phyloP scores from a whole-genome alignment of 768 basidiomycete genomes.

The Hygrocybe punicea region DNA sequence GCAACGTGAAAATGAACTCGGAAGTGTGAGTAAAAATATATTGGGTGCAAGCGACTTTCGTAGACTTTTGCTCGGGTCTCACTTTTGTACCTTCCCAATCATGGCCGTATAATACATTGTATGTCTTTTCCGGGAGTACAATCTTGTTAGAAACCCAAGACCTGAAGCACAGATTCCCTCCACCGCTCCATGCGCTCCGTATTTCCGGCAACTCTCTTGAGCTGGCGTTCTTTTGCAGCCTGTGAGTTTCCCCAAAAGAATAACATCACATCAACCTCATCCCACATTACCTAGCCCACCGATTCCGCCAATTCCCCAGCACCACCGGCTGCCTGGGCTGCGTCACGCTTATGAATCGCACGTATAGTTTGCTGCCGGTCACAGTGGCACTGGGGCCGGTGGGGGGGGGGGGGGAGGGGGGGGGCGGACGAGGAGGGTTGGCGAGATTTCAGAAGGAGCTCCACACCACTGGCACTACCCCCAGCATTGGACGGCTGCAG shows the following conservation, averaged over 20 bases:
- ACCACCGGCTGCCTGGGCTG: slow-evolving; percentile 1
- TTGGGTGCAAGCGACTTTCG: no score
- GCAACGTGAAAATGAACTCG: no score
- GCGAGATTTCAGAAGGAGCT: slow-evolving; percentile 10
- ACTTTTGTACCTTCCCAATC: no score
- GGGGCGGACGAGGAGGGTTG: slow-evolving; percentile 22
- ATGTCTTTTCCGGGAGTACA: no score
- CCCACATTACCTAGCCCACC: slow-evolving; percentile 12
- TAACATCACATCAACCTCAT: slow-evolving; percentile 25
- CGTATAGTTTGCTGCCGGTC: no score
- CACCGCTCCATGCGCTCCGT: slow-evolving; percentile 18
- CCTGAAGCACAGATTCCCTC: slow-evolving; percentile 14
- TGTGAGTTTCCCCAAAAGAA: slow-evolving; percentile 18
- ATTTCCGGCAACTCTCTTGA: slow-evolving; percentile 12
- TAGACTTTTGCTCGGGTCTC: no score
- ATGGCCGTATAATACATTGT: no score
- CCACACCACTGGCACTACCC: slow-evolving; percentile 14
- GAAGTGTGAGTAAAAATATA: no score
- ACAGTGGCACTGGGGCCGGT: no score
- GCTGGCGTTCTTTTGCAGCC: slow-evolving; percentile 19
- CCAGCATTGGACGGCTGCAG: slow-evolving; percentile 27
- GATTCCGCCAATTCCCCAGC: not conserved
- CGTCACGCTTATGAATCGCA: slow-evolving; percentile 10
- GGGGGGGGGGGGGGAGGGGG: no score
- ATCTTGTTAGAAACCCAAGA: no score